Conservation (phyloP, 164 flowering plant species). For the Annona squamosa region DNA sequence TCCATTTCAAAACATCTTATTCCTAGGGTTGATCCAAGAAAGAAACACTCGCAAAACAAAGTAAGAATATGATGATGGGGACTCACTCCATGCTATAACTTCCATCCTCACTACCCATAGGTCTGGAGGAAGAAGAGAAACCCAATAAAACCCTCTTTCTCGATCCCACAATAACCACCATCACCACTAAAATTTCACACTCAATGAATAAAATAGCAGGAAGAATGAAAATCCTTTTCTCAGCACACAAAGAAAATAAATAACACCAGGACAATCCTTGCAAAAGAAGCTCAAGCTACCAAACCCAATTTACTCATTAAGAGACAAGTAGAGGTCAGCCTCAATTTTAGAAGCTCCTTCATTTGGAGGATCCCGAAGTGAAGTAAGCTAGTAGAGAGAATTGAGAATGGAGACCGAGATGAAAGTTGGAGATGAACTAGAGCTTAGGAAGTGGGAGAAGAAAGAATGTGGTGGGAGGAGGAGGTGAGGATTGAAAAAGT, state of each 20-base stretch:
- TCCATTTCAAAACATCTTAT: slow-evolving; percentile 40
- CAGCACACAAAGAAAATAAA: slow-evolving; percentile 23
- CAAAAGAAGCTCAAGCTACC: slow-evolving; percentile 47
- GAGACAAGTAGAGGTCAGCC: slow-evolving; percentile 42
- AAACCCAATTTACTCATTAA: slow-evolving; percentile 38
- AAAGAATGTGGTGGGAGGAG: slow-evolving; percentile 55
- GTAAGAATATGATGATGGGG: slow-evolving; percentile 41
- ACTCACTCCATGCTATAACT: slow-evolving; percentile 60
- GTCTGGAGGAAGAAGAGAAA: slow-evolving; percentile 59
- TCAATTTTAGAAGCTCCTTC: slow-evolving; percentile 15
- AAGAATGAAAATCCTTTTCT: slow-evolving; percentile 36
- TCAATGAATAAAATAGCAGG: slow-evolving; percentile 49
- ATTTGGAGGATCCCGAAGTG: slow-evolving; percentile 25
- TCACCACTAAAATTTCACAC: slow-evolving; percentile 37
- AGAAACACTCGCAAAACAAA: slow-evolving; percentile 30
- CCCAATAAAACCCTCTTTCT: neutral
- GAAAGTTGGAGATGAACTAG: slow-evolving; percentile 36
- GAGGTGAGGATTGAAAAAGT: slow-evolving; percentile 64
- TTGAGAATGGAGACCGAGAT: slow-evolving; percentile 18
- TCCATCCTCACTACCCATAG: slow-evolving; percentile 45
- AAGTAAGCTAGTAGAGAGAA: slow-evolving; percentile 37
- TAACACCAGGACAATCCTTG: slow-evolving; percentile 67
- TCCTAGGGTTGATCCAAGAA: slow-evolving; percentile 16
- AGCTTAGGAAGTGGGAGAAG: slow-evolving; percentile 61
- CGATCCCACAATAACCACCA: slow-evolving; percentile 7